These are phyloP conservation scores for Cucurbita pepo DNA, from an alignment of 306 rosid species.

Conservation along the genomic window DNA sequence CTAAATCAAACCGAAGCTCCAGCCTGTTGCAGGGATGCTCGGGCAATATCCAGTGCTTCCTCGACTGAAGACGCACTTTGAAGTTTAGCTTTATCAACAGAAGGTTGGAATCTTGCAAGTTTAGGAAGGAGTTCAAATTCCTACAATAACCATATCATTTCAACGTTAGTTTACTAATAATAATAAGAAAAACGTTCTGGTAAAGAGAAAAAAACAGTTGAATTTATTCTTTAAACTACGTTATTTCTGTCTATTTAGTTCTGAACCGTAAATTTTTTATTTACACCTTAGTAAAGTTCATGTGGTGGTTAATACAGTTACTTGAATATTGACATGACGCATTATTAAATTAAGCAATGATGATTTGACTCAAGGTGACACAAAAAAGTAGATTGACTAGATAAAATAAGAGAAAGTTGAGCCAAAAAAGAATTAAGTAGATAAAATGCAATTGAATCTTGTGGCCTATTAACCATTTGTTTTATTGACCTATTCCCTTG, in stretches of 20 bases:
- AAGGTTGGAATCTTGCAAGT: constrained; percentile 69
- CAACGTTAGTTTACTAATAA: constrained; percentile 3
- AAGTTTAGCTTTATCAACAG: constrained; percentile 61
- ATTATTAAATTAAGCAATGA: neutral
- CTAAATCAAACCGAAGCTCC: constrained; percentile 19
- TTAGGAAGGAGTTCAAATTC: constrained; percentile 83
- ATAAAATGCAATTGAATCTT: neutral
- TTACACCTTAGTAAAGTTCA: neutral
- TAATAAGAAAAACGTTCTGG: too few relatives aligned
- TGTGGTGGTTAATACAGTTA: neutral
- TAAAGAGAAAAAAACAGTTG: neutral
- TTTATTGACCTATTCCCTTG: neutral
- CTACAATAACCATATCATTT: constrained; percentile 15
- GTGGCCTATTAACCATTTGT: neutral
- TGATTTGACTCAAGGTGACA: neutral
- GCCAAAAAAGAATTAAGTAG: neutral
- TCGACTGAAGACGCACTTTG: constrained; percentile 61
- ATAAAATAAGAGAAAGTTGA: neutral
- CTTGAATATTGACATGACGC: neutral
- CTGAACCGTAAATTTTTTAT: neutral
- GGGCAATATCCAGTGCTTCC: constrained; percentile 67
- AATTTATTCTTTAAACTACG: neutral
- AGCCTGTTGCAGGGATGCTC: constrained; percentile 20
- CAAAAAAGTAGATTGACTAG: neutral
- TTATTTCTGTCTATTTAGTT: neutral